A percentile compares a stretch with the other conserved stretches of the same genome.
phyloP scores from a whole-genome alignment of 2,329 filamentous ascomycete species.

The Helminthosporium solani region DNA sequence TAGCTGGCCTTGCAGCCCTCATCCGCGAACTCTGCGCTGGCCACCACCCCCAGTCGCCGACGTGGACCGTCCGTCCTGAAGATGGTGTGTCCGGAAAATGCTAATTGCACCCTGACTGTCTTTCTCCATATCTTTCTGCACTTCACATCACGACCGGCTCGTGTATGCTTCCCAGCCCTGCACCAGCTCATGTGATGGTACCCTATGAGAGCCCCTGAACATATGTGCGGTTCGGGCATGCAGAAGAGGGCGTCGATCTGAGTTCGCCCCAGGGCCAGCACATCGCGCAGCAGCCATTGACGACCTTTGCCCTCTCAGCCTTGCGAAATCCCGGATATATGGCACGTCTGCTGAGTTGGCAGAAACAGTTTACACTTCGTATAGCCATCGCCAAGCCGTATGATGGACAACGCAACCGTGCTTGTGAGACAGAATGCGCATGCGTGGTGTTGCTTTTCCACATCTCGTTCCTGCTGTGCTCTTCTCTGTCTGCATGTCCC shows the following conservation, averaged over 20 bases:
- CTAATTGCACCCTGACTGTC: background rate
- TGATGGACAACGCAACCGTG: slow-evolving; percentile 6
- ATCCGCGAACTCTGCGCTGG: slow-evolving; percentile 23
- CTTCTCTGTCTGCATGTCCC: slow-evolving; percentile 1
- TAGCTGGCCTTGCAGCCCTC: slow-evolving; percentile 25
- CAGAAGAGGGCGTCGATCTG: slow-evolving; percentile 26
- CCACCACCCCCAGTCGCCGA: slow-evolving; percentile 12
- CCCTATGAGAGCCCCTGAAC: slow-evolving; percentile 40
- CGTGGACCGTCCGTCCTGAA: slow-evolving; percentile 8
- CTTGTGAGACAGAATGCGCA: slow-evolving; percentile 1
- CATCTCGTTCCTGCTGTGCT: slow-evolving; percentile 12
- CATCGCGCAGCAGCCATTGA: slow-evolving; percentile 39
- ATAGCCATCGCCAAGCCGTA: background rate
- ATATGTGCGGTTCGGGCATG: slow-evolving; percentile 28
- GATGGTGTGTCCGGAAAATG: background rate
- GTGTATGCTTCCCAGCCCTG: slow-evolving; percentile 18
- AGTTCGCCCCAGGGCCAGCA: slow-evolving; percentile 32
- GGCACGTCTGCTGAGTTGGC: slow-evolving; percentile 2
- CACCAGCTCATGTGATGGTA: slow-evolving; percentile 26
- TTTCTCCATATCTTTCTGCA: background rate
- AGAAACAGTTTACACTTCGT: slow-evolving; percentile 6
- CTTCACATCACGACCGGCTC: slow-evolving; percentile 20
- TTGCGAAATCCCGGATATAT: slow-evolving; percentile 19
- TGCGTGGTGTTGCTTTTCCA: slow-evolving; percentile 1
- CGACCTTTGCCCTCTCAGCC: slow-evolving; percentile 27